Conservation (phyloP, 1,139 yeast genomes). For the Saccharomyces hybrid region DNA sequence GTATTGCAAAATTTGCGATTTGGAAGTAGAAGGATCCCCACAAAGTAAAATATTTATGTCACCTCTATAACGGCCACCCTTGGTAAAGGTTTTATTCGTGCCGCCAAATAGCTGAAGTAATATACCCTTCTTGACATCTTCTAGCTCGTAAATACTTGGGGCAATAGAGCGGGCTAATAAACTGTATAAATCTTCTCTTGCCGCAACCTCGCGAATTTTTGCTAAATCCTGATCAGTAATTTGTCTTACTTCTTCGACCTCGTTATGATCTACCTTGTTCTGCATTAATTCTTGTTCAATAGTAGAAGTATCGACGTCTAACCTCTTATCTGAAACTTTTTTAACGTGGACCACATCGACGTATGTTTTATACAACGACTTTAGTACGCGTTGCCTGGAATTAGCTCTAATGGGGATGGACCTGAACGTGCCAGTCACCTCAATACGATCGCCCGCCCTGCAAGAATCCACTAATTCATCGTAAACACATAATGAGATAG, state of each 20-base stretch:
- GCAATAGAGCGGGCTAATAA: slow-evolving; percentile 88
- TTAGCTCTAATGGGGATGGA: slow-evolving; percentile 88
- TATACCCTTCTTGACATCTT: slow-evolving; percentile 93
- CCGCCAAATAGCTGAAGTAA: slow-evolving; percentile 92
- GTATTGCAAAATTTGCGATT: slow-evolving; percentile 86
- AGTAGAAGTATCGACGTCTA: slow-evolving; percentile 76
- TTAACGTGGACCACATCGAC: slow-evolving; percentile 90
- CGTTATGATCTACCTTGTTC: slow-evolving; percentile 36
- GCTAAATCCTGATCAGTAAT: slow-evolving; percentile 63
- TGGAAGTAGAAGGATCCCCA: slow-evolving; percentile 98
- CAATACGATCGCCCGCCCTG: slow-evolving; percentile 95
- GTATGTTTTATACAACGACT: slow-evolving; percentile 82
- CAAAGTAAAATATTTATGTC: slow-evolving; percentile 85
- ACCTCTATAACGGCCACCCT: slow-evolving; percentile 95
- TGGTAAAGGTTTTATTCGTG: slow-evolving; percentile 75
- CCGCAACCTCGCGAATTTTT: slow-evolving; percentile 53
- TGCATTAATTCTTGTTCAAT: slow-evolving; percentile 46
- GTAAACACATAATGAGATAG: slow-evolving; percentile 87
- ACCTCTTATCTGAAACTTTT: slow-evolving; percentile 72
- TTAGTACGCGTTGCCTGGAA: slow-evolving; percentile 75
- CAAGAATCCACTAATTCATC: slow-evolving; percentile 93
- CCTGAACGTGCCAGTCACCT: slow-evolving; percentile 91
- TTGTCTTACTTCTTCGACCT: slow-evolving; percentile 65
- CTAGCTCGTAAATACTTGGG: slow-evolving; percentile 92
- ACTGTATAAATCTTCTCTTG: slow-evolving; percentile 76